phyloP scores from a whole-genome alignment of 768 basidiomycete species.

The Kwoniella sp. region DNA sequence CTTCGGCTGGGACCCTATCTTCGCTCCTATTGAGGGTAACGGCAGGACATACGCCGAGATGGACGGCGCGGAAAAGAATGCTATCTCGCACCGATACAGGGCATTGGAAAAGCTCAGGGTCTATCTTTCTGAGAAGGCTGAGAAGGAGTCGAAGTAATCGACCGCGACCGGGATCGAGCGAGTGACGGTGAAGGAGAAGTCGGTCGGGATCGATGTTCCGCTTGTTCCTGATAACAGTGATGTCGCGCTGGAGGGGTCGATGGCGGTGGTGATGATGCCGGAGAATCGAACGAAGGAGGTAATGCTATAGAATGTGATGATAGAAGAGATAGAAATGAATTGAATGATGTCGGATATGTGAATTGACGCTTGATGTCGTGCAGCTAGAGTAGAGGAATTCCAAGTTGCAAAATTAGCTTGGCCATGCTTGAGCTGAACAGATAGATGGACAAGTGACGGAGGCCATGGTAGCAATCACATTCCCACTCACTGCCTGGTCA shows the following conservation, averaged over 20 bases:
- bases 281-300: constrained; percentile 12
- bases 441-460: too few relatives aligned
- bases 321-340: constrained; percentile 12
- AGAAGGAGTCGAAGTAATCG: constrained; percentile 12
- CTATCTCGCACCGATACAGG: constrained; percentile 67
- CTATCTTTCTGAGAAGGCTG: constrained; percentile 43
- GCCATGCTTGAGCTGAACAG: too few relatives aligned
- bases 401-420: too few relatives aligned
- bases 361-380: constrained; percentile 25
- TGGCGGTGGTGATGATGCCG: constrained; percentile 2
- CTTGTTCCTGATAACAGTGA: background rate
- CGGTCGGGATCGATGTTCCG: background rate
- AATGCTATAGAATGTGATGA: constrained; percentile 10
- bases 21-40: constrained; percentile 70
- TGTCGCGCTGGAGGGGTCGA: constrained; percentile 7
- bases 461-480: too few relatives aligned
- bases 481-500: constrained; percentile 28
- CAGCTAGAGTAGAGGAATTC: constrained; percentile 22
- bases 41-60: constrained; percentile 82
- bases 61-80: constrained; percentile 66
- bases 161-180: background rate
- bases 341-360: constrained; percentile 24
- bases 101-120: constrained; percentile 69
- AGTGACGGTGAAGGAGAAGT: constrained; percentile 2
- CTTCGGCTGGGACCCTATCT: constrained; percentile 92